Base-by-base conservation (phyloP, 257 asterid genomes). In the Vinca minor region DNA sequence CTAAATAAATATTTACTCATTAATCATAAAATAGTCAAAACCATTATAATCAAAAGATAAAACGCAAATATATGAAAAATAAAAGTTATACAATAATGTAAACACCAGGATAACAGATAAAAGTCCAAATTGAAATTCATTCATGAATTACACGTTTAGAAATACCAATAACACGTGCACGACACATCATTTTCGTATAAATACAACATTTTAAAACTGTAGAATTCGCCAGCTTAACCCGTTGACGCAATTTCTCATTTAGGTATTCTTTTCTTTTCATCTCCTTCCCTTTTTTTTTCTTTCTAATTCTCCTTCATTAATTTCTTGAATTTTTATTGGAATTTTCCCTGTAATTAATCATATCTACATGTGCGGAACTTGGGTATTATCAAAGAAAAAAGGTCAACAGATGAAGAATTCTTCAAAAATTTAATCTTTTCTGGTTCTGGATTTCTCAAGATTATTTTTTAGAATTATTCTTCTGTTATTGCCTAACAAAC, bases 151-250 rank as follows among this genome's bases (percentile, higher is more conserved):
- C 38, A 34, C 38, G 7, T 34, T 17, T 8, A 53, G 26, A 17
- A 31, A 56, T 56, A 29, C 1, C 15, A 7, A 18, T 9, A 0
- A 0, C 72, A 68, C 65, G 72, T 68, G 65, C 42, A 4, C 9
- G 34, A 9, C 66, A 55, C 71, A 39, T 65, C 56, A 42, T 41
- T 23, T 46, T 4, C 8, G 5, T 31, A 59, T 34, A 59, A 47
- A 47, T 67, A 8, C 6, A 38, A 20, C 21, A 15, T 20, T 29
- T 39, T 44, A 68, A 41, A 45, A 46, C 10, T 31, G 12, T 18
- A 0, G 20, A 15, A 9, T 18, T 42, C 66, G 11, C 17, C 60
- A 32, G 53, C 23, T 34, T 36, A 18, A 52, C 20, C 66, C 66
- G 59, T 23, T 32, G 32, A 39, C 61, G 35, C 25, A 42, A 12